phyloP scores from a whole-genome alignment of 2,329 filamentous ascomycete genomes.

The Teratosphaeria viscida region DNA sequence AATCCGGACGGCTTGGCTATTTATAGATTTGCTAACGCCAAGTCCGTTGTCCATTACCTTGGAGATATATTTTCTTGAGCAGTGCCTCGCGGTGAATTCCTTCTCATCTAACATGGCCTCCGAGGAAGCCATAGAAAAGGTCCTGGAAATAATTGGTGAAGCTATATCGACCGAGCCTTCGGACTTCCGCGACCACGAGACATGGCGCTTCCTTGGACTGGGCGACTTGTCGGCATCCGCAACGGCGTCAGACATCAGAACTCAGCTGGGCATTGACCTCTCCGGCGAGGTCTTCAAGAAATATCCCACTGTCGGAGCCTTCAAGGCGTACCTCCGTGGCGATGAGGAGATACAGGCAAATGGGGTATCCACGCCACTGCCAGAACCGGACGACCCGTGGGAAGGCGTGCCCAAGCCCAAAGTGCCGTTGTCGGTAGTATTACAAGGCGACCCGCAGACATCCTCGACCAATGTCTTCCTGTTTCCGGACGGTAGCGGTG shows the following conservation, averaged over 20 bases:
- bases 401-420: constrained; percentile 22
- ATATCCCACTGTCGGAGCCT: constrained; percentile 16
- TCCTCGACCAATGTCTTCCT: constrained; percentile 14
- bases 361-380: not conserved
- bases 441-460: constrained; percentile 14
- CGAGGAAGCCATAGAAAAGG: constrained; percentile 10
- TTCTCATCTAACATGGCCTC: not conserved
- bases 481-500: constrained; percentile 41
- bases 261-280: constrained; percentile 13
- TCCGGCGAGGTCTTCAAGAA: constrained; percentile 14
- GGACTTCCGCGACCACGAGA: constrained; percentile 22
- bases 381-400: constrained; percentile 19
- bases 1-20: not conserved
- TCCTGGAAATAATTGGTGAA: constrained; percentile 20
- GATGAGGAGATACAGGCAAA: not conserved
- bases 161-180: constrained; percentile 18
- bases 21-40: not conserved
- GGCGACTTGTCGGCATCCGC: constrained; percentile 18
- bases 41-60: not conserved
- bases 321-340: constrained; percentile 13
- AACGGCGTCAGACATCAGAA: constrained; percentile 18
- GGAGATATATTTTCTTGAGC: not conserved
- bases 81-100: not conserved
- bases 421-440: constrained; percentile 17
- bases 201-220: constrained; percentile 22